Conservation (phyloP, 768 basidiomycete species). For the Tulasnella calospora region DNA sequence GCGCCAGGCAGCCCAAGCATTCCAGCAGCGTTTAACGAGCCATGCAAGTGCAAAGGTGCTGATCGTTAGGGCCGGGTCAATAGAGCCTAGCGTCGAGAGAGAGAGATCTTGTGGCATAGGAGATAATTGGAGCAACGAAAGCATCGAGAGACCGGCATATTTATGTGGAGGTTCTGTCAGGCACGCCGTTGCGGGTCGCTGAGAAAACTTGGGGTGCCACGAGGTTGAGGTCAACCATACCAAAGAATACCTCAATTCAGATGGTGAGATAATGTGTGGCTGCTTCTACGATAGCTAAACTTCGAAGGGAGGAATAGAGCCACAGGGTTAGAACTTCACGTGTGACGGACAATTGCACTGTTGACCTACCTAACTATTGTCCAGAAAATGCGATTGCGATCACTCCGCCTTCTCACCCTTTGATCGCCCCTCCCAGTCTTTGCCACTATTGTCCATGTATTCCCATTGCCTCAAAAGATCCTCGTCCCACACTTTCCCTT, state of each 20-base stretch:
- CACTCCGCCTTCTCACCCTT: neutral
- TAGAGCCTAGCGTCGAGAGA: neutral
- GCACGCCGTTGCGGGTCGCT: neutral
- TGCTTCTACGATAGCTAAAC: neutral
- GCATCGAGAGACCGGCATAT: neutral
- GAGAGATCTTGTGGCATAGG: neutral
- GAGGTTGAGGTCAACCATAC: neutral
- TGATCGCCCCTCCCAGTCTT: constrained; percentile 44
- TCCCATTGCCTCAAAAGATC: constrained; percentile 54
- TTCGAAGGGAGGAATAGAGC: neutral
- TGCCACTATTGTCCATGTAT: constrained; percentile 46
- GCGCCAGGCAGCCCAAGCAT: neutral
- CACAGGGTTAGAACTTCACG: neutral
- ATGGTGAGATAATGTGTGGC: neutral
- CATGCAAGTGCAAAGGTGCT: neutral
- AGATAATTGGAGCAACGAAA: neutral
- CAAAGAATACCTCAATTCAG: neutral
- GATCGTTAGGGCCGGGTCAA: neutral
- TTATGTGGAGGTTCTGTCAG: neutral
- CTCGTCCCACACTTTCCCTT: constrained; percentile 58
- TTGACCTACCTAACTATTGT: neutral
- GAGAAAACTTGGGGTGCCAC: neutral
- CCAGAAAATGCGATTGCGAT: neutral
- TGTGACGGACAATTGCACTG: neutral
- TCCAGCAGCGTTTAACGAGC: neutral